phyloP scores from a whole-genome alignment of 345 rosid species.

The Xanthoceras sorbifolium region DNA sequence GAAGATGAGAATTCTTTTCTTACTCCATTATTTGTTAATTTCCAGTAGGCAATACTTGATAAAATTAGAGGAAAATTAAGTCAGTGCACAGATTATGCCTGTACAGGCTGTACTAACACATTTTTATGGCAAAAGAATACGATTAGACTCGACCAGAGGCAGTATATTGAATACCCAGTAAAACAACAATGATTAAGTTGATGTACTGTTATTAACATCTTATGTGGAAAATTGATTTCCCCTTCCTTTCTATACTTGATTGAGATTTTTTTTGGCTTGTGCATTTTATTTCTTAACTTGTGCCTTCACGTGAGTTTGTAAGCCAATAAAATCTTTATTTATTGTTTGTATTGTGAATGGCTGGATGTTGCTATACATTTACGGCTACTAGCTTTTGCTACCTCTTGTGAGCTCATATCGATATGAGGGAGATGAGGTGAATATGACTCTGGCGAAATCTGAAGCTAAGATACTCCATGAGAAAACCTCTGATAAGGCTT shows the following conservation, averaged over 20 bases:
- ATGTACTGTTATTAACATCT: not conserved
- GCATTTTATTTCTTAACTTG: not conserved
- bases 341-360: not conserved
- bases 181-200: not conserved
- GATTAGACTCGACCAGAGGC: too few species aligned
- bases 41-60: too few species aligned
- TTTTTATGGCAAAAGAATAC: too few species aligned
- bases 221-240: not conserved
- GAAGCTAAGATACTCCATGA: constrained; percentile 70
- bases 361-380: not conserved
- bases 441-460: constrained; percentile 66
- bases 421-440: constrained; percentile 76
- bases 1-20: too few species aligned
- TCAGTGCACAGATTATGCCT: too few species aligned
- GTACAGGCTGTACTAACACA: too few species aligned
- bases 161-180: too few species aligned
- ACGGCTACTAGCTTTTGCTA: constrained; percentile 52
- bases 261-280: not conserved
- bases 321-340: not conserved
- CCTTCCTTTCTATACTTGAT: not conserved
- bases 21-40: too few species aligned
- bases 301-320: not conserved
- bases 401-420: constrained; percentile 69
- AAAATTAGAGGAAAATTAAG: too few species aligned
- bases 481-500: constrained; percentile 63